phyloP scores from a whole-genome alignment of 2,329 filamentous ascomycete species.

The Mycosphaerella arachidis region DNA sequence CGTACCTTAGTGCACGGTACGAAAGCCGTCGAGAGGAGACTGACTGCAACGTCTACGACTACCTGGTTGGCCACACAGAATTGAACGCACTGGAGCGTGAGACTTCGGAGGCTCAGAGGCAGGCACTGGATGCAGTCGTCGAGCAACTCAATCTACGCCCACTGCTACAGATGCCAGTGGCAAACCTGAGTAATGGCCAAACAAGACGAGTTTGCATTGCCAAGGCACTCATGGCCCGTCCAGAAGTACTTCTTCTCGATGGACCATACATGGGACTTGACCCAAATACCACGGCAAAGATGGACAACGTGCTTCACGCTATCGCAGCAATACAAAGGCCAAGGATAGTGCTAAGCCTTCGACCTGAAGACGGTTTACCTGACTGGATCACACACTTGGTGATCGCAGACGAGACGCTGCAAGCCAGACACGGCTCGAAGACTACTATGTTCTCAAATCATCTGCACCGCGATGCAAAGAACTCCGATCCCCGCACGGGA shows the following conservation, averaged over 20 bases:
- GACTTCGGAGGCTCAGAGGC: constrained; percentile 38
- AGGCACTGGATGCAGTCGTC: constrained; percentile 60
- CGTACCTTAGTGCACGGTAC: constrained; percentile 85
- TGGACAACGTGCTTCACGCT: constrained; percentile 66
- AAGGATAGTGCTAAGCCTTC: constrained; percentile 68
- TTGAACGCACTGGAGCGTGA: constrained; percentile 66
- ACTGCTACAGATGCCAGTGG: constrained; percentile 74
- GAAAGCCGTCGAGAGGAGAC: constrained; percentile 82
- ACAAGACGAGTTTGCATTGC: constrained; percentile 82
- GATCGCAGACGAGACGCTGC: constrained; percentile 63
- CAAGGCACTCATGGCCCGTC: constrained; percentile 71
- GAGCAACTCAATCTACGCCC: constrained; percentile 63
- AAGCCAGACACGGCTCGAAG: constrained; percentile 63
- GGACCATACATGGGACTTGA: constrained; percentile 97
- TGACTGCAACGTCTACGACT: constrained; percentile 80
- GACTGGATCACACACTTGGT: constrained; percentile 86
- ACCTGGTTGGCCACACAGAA: constrained; percentile 74
- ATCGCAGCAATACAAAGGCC: constrained; percentile 65
- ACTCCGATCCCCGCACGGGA: neutral
- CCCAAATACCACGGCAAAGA: constrained; percentile 67
- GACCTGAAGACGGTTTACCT: constrained; percentile 82
- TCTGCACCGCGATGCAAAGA: neutral
- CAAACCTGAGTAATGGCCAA: constrained; percentile 91
- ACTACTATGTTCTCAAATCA: constrained; percentile 45
- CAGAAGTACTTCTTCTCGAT: constrained; percentile 80